Base-by-base conservation (phyloP, 2,329 filamentous ascomycete species). In the Cercospora sojina region DNA sequence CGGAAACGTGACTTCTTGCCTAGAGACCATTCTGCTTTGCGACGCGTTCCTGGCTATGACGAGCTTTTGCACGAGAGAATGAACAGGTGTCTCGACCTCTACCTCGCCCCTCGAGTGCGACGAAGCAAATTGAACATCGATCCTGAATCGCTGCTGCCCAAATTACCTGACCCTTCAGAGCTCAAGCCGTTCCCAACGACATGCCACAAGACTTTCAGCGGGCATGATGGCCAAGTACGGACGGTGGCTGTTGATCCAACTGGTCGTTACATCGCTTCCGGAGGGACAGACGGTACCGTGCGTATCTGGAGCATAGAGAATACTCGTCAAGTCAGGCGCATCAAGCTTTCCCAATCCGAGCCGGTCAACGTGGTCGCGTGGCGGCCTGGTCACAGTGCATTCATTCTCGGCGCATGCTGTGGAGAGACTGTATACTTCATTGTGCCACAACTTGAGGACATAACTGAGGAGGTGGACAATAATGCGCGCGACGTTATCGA, bases 101-200 rank as follows among this genome's bases (percentile, higher is more conserved):
- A 99, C 78, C 86, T 99, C 67, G 95, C 96, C 16, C 95, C 96
- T 56, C 87, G 95, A 75, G 88, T 99, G 64, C 88, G 94, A 67
- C 91, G 96, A 78, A 97, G 93, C 82, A 91, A 93, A 79, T 87
- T 99, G 75, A 97, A 98, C 80, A 98, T 99, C 75, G 95, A 99
- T 74, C 95, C 95, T 3, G 91, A 91, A 78, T 96, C 92, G 41
- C 83, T 99, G 59, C 85, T 99, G 38, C 94, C 95, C 12, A 97
- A 97, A 78, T 84, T 99, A 7, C 95, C 96, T 7, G 91, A 91
- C 67, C 94, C 95, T 0, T 92, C 97, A 74, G 94, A 99, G 75
- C 85, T 99, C 65, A 92, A 92, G 75, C 95, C 95, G 1, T 99
- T 98, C 84, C 95, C 95, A 13, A 97, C 93, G 0, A 88, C 92